phyloP scores from a whole-genome alignment of 306 rosid species.

The Astragalus glycyphyllos region DNA sequence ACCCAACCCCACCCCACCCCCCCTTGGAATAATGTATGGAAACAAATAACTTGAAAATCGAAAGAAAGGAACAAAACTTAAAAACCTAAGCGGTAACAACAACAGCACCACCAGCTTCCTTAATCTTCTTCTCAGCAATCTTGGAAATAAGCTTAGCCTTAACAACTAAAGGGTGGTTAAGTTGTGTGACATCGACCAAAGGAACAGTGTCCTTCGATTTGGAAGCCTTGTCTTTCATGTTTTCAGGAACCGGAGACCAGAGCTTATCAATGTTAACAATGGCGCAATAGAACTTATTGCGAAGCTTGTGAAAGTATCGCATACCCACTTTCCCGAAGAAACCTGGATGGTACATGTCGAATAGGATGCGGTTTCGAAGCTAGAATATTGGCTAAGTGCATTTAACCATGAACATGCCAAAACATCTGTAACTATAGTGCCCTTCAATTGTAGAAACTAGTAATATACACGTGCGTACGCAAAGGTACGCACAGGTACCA shows the following conservation, averaged over 20 bases:
- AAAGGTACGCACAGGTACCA: too few species aligned
- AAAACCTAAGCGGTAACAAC: constrained; percentile 77
- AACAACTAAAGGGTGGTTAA: constrained; percentile 67
- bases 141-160: constrained; percentile 85
- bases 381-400: too few species aligned
- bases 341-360: constrained; percentile 93
- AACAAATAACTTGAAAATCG: neutral
- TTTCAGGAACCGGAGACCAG: constrained; percentile 74
- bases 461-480: too few species aligned
- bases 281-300: constrained; percentile 76
- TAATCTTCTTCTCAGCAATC: constrained; percentile 88
- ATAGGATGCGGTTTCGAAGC: constrained; percentile 83
- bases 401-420: too few species aligned
- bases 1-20: neutral
- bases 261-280: constrained; percentile 84
- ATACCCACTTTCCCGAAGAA: constrained; percentile 89
- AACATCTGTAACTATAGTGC: too few species aligned
- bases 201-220: constrained; percentile 63
- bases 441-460: too few species aligned
- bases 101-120: constrained; percentile 89
- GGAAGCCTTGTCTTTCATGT: constrained; percentile 66
- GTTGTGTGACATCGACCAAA: constrained; percentile 71
- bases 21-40: neutral
- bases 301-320: constrained; percentile 86
- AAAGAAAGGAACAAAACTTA: neutral